Conservation (phyloP, 208 protist genomes). For the Leishmania turanica region DNA sequence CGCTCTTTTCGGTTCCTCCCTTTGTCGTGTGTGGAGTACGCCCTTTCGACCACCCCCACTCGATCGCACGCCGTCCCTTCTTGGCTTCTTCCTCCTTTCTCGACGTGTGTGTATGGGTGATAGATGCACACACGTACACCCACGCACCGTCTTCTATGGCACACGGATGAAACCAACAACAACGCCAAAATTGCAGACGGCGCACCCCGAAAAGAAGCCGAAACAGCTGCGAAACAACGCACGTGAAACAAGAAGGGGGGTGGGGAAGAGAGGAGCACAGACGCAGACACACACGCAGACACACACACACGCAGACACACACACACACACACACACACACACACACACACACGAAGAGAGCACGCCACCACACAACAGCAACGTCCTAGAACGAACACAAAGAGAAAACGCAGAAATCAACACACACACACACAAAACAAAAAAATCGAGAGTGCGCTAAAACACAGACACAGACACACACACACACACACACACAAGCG, state of each 20-base stretch:
- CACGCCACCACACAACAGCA: neutral
- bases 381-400: conserved; percentile 7
- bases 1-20: conserved; percentile 16
- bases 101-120: neutral
- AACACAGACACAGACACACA: too few species aligned
- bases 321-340: neutral
- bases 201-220: neutral
- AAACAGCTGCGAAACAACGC: neutral
- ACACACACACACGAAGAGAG: neutral
- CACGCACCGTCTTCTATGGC: neutral
- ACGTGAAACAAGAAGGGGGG: neutral
- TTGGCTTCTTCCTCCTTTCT: neutral
- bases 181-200: too few species aligned
- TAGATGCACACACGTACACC: neutral
- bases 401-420: neutral
- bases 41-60: neutral
- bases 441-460: neutral
- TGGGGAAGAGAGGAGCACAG: neutral
- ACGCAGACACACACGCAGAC: neutral
- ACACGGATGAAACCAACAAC: neutral
- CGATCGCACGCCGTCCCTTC: neutral
- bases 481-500: too few species aligned
- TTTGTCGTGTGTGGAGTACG: conserved; percentile 1
- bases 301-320: neutral
- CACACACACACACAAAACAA: too few species aligned